Evolutionary conservation across 306 rosid genomes (phyloP), one percentile per base, ranked within the genome.

Genomic region (Comarum palustre): DNA sequence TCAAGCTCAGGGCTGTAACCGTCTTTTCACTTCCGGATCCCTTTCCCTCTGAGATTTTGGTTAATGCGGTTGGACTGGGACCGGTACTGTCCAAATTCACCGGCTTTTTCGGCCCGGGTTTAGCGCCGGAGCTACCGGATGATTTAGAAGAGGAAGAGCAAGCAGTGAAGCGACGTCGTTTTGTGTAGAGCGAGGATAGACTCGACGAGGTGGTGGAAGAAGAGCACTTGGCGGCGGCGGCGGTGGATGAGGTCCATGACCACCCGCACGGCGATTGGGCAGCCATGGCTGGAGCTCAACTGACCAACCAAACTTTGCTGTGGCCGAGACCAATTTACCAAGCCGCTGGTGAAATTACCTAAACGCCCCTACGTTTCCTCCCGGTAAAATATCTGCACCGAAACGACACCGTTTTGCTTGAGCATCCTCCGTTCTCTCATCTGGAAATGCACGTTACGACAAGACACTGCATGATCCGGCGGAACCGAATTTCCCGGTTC

Each of bases 201-300:
- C 51, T 48, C 0, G 78, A 78, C 6, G 77, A 55, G 51, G 47
- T 73, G n/a, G n/a, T n/a, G 39, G 55, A 71, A 34, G 63, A 67
- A 25, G 76, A 60, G 62, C 42, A 10, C 29, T 36, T 36, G 1
- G 32, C 1, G 41, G 32, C 24, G 57, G 68, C 15, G 52, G 25
- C 4, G 70, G 67, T 57, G 25, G 82, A 6, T n/a, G 76, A 51
- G 42, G 25, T 62, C 66, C 76, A 58, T 6, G 81, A 64, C 81
- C 72, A 68, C 20, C 67, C 27, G 24, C 62, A 67, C 32, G 76
- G 80, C 7, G 72, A 65, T 24, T 27, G 82, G 65, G 80, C 48
- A 69, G 82, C 84, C 92, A 88, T 83, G 73, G 51, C 60, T 25
- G 70, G 48, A 29, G 65, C 48, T 29, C n/a, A 24, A 10, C 31